Percentiles rank a stretch among this genome's conserved stretches.
These are phyloP conservation scores for Fusarium secorum DNA, from an alignment of 2,329 filamentous ascomycete species.

Conservation along the genomic window DNA sequence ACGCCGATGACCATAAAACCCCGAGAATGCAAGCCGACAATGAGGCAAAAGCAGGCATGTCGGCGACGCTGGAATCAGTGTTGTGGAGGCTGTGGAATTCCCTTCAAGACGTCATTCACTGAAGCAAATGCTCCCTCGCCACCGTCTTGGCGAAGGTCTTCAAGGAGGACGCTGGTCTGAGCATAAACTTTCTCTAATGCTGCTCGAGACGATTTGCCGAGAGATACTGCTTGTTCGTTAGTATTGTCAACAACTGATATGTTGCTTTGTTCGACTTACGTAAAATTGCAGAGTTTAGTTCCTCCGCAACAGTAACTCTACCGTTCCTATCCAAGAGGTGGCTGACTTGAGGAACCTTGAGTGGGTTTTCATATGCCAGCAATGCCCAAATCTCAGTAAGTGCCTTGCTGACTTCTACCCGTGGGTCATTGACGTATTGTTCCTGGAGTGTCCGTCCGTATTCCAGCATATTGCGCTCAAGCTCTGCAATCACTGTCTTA, in stretches of 20 bases:
- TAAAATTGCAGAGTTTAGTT: conserved; percentile 91
- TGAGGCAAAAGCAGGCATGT: conserved; percentile 1
- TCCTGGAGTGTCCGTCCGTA: conserved; percentile 82
- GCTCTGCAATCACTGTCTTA: conserved; percentile 47
- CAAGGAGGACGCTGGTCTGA: conserved; percentile 86
- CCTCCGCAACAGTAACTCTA: conserved; percentile 83
- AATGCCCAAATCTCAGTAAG: conserved; percentile 88
- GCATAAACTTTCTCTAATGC: conserved; percentile 86
- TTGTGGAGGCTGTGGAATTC: conserved; percentile 52
- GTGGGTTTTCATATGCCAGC: conserved; percentile 84
- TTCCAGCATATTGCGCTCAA: conserved; percentile 74
- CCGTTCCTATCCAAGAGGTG: conserved; percentile 80
- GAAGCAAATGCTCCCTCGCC: conserved; percentile 84
- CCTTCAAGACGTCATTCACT: conserved; percentile 58
- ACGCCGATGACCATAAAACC: conserved; percentile 36
- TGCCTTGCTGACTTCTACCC: conserved; percentile 74
- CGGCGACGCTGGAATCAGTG: conserved; percentile 36
- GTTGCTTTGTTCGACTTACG: conserved; percentile 62
- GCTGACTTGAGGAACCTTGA: conserved; percentile 75
- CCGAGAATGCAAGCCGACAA: conserved; percentile 25
- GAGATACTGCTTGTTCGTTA: conserved; percentile 68
- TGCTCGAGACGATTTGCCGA: conserved; percentile 88
- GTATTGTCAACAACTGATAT: not conserved
- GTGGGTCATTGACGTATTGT: conserved; percentile 77
- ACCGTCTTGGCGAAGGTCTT: conserved; percentile 80